phyloP scores from a whole-genome alignment of 148 eudicot species.

The Drosera capensis region DNA sequence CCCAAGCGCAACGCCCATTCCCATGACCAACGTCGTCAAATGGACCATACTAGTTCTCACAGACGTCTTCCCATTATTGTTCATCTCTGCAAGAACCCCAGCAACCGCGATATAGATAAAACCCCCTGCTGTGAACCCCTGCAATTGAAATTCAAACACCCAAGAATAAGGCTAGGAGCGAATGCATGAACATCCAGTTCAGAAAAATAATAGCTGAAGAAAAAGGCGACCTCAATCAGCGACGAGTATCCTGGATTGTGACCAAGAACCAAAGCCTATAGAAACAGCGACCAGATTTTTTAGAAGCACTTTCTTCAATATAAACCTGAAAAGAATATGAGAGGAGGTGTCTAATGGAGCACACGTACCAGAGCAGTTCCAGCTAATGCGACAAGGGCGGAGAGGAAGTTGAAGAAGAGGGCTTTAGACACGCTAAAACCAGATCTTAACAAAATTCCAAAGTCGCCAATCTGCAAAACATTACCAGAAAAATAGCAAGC shows the following conservation, averaged over 20 bases:
- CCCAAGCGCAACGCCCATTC: conserved; percentile 74
- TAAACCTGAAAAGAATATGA: not conserved
- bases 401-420: conserved; percentile 80
- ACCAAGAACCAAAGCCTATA: conserved; percentile 65
- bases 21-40: conserved; percentile 42
- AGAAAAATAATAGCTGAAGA: too few relatives aligned
- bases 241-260: conserved; percentile 92
- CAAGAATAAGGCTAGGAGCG: not conserved
- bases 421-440: conserved; percentile 88
- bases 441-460: conserved; percentile 84
- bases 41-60: conserved; percentile 45
- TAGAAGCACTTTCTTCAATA: too few relatives aligned
- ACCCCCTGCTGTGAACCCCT: conserved; percentile 98
- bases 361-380: conserved; percentile 71
- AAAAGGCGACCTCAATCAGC: conserved; percentile 54
- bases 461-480: conserved; percentile 68
- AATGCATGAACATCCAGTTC: too few relatives aligned
- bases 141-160: conserved; percentile 6
- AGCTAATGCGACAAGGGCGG: conserved; percentile 78
- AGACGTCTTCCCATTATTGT: conserved; percentile 41
- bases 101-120: conserved; percentile 84
- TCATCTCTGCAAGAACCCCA: conserved; percentile 93
- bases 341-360: not conserved
- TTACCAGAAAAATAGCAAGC: too few relatives aligned
- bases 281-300: too few relatives aligned